Base-by-base conservation (phyloP, 176 grass and related monocot genomes). In the Eleusine indica region DNA sequence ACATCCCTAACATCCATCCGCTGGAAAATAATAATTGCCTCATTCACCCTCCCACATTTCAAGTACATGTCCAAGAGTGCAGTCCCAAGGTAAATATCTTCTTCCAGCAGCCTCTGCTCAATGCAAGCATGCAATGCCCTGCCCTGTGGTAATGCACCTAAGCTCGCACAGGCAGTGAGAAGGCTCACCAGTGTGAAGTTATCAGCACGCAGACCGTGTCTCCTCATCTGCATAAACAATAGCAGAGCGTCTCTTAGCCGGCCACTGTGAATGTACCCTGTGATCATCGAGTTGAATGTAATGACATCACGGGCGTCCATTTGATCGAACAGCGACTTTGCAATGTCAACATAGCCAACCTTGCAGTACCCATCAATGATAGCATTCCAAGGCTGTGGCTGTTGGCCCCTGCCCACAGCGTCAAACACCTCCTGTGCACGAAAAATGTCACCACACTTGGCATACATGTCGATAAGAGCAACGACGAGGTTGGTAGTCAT, bases 1-100 rank as follows among this genome's bases (percentile, higher is more conserved):
- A 87, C 54, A 77, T 97, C 94, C 78, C 49, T 88, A 38, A 83
- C 56, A 11, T 25, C 48, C 87, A 91, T 94, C 44, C 61, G 76
- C 21, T 53, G 56, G 73, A 94, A 94, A 68, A 83, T 78, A 83
- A 65, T 4, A 42, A 64, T 86, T 44, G 89, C 89, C 62, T 91
- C 87, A 46, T 85, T 70, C 37, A 86, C 81, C 79, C 88, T 89
- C 70, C 92, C 89, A 76, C 92, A 94, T 85, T 94, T 94, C 82
- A 91, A 85, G 69, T 91, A 90, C 92, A 94, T 94, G 78, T 94
- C 89, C 84, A 94, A 9, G n/a, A 94, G 80, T 87, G 89, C 74
- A 42, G 92, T 92, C 15, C 78, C 89, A 32, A 94, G 69, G 66
- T 87, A 94, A 68, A 90, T 44, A 88, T 94, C 92, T 41, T 62